Evolutionary conservation across 148 eudicot species (phyloP), one percentile per base, ranked within the genome.

Genomic region (Camellia lanceoleosa): DNA sequence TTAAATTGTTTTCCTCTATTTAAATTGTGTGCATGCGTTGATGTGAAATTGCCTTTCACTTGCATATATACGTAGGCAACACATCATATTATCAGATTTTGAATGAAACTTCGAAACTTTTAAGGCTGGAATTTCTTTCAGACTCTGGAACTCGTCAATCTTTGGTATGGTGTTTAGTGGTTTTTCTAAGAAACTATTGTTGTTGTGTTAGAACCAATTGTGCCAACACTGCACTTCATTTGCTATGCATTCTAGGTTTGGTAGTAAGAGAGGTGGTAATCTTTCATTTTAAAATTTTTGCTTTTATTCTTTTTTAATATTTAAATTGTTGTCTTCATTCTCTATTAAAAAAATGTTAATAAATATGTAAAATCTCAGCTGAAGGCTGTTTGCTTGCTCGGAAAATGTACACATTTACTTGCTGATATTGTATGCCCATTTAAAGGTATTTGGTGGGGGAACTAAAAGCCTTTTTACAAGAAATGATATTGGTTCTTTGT

Each of bases 1-100:
- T 74, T 23, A 16, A 3, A n/a, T 79, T 78, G 78, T 80, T 79
- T 54, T 76, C 41, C 71, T 82, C 80, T 84, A 65, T 80, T 74
- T 82, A 76, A 71, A 52, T 73, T 74, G 51, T 78, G 38, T 58
- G 63, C 82, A 73, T 73, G 82, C 47, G 20, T 75, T 60, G 78
- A 51, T 51, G 71, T 73, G 43, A 62, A 46, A 74, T 73, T 71
- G 38, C 70, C 68, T 52, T 79, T 58, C 72, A 12, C 20, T 69
- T 49, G 10, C 15, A 9, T 13, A 54, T 52, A 54, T 52, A 23
- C 43, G 3, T 58, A 41, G 42, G 42, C 8, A 41, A 55, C 7
- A 47, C 7, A 47, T 73, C 12, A 56, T 47, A 55, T 55, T 9
- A 8, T 64, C 20, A 47, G 44, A 76, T 76, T 20, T 46, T 64